Base-by-base conservation (phyloP, 2,329 filamentous ascomycete genomes). In the Zymoseptoria pseudotritici region DNA sequence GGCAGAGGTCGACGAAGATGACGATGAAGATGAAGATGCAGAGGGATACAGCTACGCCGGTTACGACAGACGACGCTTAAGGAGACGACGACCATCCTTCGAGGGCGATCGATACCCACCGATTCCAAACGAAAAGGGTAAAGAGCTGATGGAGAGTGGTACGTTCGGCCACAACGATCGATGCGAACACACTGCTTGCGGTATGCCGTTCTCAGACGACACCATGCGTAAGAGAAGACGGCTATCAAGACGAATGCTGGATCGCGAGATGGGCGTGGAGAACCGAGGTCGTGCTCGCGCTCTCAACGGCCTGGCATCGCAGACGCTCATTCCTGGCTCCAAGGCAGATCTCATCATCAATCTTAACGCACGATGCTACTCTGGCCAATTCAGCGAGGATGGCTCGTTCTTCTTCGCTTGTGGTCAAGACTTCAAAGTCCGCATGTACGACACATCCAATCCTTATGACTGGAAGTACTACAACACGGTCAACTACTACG, bases 381-480 rank as follows among this genome's bases (percentile, higher is more conserved):
- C 91, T 2, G 94, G 94, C 1, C 93, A 97, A 72, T 99, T 97
- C 73, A 96, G 91, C 0, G 90, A 95, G 65, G 94, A 99, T 68
- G 94, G 94, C 24, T 96, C 96, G 74, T 97, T 97, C 78, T 97
- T 97, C 78, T 97, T 93, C 72, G 87, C 88, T 5, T 94, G 89
- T 70, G 89, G 88, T 9, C 91, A 97, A 74, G 92, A 97, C 74
- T 96, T 96, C 77, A 88, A 86, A 67, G 91, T 99, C 9, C 88
- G 92, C 57, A 92, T 99, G 90, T 99, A 97, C 75, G 93, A 97
- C 73, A 97, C 94, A 0, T 92, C 90, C 1, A 96, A 97, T 67
- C 91, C 93, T 0, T 96, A 94, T 74, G 84, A 91, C 65, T 99
- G 94, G 94, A 88, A 88, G 72, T 92, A 96, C 74, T 97, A 97